Base-by-base conservation (phyloP, 129 eudicot genomes). In the Tagetes patula region DNA sequence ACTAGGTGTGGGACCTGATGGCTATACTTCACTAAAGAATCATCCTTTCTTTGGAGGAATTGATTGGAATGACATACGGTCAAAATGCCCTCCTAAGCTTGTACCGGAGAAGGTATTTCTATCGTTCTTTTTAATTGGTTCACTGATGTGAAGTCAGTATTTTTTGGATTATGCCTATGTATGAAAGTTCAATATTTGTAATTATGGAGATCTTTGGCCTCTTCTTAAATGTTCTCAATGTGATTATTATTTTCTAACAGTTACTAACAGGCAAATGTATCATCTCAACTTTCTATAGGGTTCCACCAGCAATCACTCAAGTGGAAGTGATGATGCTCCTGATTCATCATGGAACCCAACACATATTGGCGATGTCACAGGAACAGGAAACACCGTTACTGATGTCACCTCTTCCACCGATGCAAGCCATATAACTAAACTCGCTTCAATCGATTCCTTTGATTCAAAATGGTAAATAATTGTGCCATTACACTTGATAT, bases 1-100 rank as follows among this genome's bases (percentile, higher is more conserved):
- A 83, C 99, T 90, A 3, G 99, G 99, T 77, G 99, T 92, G 6
- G 99, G 99, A 58, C 91, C 85, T 53, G 87, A 83, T 56, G 99
- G 99, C 13, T 95, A 95, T 88, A 79, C 59, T 46, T 65, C 91
- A 1, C 87, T 95, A 5, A 95, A 91, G 83, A 79, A 49, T 30
- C 99, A 95, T 78, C 87, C 96, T 47, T 95, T 95, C 69, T 95
- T 95, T 56, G 42, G 71, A 42, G 99, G 90, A 70, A 71, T 95
- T 73, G 86, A 91, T 62, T 95, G 99, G 99, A 31, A 59, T 7
- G 77, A 85, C 63, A 85, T 91, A 80, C 83, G 97, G 74, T 72
- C 86, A 3, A 76, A 66, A 30, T 56, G 79, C 50, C 97, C 99
- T 71, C 99, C 99, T 12, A 77, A 58, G 70, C 90, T 90, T 78